These are phyloP conservation scores for Pseudomonodictys pantanalensis DNA, from an alignment of 495 filamentous ascomycete genomes.

Conservation along the genomic window DNA sequence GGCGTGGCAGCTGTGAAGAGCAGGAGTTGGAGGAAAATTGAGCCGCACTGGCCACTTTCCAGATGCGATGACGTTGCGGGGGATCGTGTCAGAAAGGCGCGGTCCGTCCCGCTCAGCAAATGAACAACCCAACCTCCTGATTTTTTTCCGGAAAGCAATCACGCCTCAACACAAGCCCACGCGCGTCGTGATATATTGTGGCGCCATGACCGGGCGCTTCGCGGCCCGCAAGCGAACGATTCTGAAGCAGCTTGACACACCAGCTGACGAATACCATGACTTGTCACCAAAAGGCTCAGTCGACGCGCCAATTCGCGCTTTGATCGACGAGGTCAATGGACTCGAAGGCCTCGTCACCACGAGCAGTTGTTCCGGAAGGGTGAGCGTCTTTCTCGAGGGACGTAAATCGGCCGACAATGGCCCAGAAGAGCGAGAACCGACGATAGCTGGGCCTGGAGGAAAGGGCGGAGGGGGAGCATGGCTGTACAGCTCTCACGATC, in stretches of 20 bases:
- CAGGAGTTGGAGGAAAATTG: too few species aligned
- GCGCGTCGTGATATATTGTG: background rate
- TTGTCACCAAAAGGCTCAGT: slow-evolving; percentile 82
- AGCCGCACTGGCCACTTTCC: background rate
- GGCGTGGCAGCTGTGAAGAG: too few species aligned
- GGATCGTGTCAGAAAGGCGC: background rate
- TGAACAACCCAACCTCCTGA: background rate
- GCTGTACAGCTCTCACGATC: slow-evolving; percentile 84
- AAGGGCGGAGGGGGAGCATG: slow-evolving; percentile 73
- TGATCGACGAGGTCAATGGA: slow-evolving; percentile 73
- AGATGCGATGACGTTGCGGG: background rate
- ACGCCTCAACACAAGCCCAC: too few species aligned
- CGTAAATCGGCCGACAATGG: slow-evolving; percentile 44
- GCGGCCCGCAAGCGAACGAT: slow-evolving; percentile 61
- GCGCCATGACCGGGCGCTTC: slow-evolving; percentile 45
- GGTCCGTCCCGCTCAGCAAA: background rate
- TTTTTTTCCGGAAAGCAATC: background rate
- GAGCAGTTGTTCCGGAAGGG: slow-evolving; percentile 82
- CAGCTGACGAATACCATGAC: slow-evolving; percentile 67
- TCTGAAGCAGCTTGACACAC: slow-evolving; percentile 58
- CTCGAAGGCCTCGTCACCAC: slow-evolving; percentile 77
- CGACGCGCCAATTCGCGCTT: slow-evolving; percentile 68
- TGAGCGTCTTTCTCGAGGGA: slow-evolving; percentile 84
- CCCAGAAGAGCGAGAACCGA: background rate
- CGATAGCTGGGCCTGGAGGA: slow-evolving; percentile 53